These are phyloP conservation scores for Amyloporia xantha DNA, from an alignment of 768 basidiomycete genomes.

Conservation along the genomic window DNA sequence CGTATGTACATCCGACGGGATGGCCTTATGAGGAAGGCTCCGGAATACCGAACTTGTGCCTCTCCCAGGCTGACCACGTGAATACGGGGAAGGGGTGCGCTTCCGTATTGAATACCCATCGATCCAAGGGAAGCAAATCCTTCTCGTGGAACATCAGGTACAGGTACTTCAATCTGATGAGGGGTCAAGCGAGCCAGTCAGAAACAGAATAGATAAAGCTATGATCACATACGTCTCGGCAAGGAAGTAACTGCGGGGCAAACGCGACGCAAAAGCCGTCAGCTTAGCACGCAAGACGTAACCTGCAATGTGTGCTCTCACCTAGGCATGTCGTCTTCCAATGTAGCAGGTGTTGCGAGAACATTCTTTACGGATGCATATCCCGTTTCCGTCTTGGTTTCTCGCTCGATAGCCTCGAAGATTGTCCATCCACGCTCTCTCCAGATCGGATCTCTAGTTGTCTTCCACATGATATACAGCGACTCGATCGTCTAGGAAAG, in stretches of 20 bases:
- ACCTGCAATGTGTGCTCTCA: constrained; percentile 22
- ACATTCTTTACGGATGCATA: constrained; percentile 55
- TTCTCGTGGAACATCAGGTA: constrained; percentile 61
- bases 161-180: constrained; percentile 60
- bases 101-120: constrained; percentile 45
- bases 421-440: constrained; percentile 65
- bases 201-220: not conserved
- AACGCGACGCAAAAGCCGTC: not conserved
- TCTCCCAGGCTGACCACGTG: constrained; percentile 51
- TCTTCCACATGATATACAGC: constrained; percentile 63
- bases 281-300: not conserved
- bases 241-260: constrained; percentile 38
- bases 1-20: not conserved
- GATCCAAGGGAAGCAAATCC: constrained; percentile 45
- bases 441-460: constrained; percentile 64
- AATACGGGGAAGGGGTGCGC: constrained; percentile 77
- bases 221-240: constrained; percentile 39
- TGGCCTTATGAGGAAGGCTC: constrained; percentile 1
- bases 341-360: constrained; percentile 30
- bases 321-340: constrained; percentile 70
- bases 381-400: constrained; percentile 52
- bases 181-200: not conserved
- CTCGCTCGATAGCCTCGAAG: constrained; percentile 57
- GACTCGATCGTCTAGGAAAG: constrained; percentile 59
- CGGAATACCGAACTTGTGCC: constrained; percentile 29